A percentile compares a stretch with the other conserved stretches of the same genome.
Conservation (phyloP, 768 basidiomycete genomes). For the Cubamyces lactineus region DNA sequence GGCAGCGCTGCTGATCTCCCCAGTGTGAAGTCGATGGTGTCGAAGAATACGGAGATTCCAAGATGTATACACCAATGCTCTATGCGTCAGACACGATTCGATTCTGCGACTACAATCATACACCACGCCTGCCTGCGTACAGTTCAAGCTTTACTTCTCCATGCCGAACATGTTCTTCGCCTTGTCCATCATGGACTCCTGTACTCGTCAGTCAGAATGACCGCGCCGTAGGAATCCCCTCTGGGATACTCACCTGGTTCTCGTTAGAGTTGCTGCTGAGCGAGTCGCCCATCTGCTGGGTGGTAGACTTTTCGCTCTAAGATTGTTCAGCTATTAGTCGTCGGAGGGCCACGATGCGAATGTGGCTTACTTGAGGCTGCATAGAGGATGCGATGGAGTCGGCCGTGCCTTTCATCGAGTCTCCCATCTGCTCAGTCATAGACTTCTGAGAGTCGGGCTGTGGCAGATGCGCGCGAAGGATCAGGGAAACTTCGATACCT, state of each 20-base stretch:
- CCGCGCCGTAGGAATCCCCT: background rate
- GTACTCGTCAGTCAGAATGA: background rate
- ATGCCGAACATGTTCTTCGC: constrained; percentile 38
- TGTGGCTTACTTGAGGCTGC: constrained; percentile 30
- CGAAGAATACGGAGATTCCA: no score
- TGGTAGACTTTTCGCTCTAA: constrained; percentile 38
- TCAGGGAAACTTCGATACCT: no score
- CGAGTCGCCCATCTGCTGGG: constrained; percentile 38
- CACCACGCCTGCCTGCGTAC: no score
- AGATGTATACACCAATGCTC: no score
- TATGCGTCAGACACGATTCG: no score
- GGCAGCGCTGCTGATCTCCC: constrained; percentile 50
- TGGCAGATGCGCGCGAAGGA: background rate
- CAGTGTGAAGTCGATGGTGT: constrained; percentile 1
- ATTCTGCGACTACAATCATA: no score
- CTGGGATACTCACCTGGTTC: constrained; percentile 18
- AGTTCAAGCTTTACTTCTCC: constrained; percentile 10
- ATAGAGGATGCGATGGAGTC: constrained; percentile 34
- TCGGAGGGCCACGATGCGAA: background rate
- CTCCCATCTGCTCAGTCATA: constrained; percentile 38
- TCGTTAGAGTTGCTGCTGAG: constrained; percentile 37
- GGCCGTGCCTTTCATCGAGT: constrained; percentile 35
- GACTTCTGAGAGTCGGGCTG: constrained; percentile 41
- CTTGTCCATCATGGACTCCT: constrained; percentile 34
- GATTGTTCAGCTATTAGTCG: constrained; percentile 17